Conservation (phyloP, 1,139 yeast genomes). For the Sugiyamaella xylanicola region DNA sequence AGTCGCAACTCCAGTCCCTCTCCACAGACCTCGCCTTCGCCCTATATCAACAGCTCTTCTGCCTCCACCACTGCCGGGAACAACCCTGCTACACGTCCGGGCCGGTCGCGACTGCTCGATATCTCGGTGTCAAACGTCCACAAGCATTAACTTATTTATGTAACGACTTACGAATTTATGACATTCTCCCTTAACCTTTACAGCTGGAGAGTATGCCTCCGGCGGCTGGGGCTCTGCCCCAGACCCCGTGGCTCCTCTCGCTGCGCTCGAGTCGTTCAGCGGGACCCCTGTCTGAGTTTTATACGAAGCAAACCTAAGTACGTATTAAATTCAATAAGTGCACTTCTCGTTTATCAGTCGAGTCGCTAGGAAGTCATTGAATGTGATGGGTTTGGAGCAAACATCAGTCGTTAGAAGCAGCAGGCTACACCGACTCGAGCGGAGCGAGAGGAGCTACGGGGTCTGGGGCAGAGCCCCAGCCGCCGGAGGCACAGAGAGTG, state of each 20-base stretch:
- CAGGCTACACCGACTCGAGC: not conserved
- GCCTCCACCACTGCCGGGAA: slow-evolving; percentile 1
- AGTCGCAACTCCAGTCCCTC: slow-evolving; percentile 14
- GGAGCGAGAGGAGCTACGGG: slow-evolving; percentile 10
- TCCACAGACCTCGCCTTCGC: slow-evolving; percentile 15
- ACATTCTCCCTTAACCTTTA: not conserved
- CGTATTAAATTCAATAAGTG: too few relatives aligned
- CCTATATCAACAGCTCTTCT: slow-evolving; percentile 5
- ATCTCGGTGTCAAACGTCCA: slow-evolving; percentile 32
- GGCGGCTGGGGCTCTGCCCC: slow-evolving; percentile 5
- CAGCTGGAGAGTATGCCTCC: not conserved
- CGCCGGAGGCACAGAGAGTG: slow-evolving; percentile 6
- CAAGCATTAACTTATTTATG: slow-evolving; percentile 17
- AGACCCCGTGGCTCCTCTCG: slow-evolving; percentile 4
- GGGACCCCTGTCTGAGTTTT: too few relatives aligned
- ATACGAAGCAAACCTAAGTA: too few relatives aligned
- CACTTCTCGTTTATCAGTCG: not conserved
- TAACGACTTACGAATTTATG: slow-evolving; percentile 10
- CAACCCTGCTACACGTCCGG: slow-evolving; percentile 5
- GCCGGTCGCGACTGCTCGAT: slow-evolving; percentile 33
- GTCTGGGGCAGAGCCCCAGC: slow-evolving; percentile 6
- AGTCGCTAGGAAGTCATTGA: too few relatives aligned
- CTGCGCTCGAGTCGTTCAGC: not conserved
- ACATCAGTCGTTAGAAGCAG: too few relatives aligned
- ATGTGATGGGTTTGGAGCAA: too few relatives aligned